Conservation (phyloP, 2,329 filamentous ascomycete species). For the Alternaria panax region DNA sequence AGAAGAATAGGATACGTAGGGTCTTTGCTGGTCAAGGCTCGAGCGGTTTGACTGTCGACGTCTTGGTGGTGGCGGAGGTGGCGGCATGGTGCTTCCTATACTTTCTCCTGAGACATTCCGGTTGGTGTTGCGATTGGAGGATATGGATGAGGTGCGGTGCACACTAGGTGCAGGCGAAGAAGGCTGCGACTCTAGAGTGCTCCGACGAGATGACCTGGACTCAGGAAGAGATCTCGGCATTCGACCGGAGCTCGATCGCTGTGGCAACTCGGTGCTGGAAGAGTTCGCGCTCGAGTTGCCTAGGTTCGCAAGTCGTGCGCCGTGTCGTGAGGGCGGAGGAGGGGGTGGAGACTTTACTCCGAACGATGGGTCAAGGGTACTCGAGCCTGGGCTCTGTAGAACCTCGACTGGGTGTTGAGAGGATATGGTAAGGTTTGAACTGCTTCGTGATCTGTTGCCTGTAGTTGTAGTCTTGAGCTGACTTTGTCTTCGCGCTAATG, state of each 20-base stretch:
- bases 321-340: constrained; percentile 45
- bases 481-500: constrained; percentile 46
- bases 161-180: constrained; percentile 28
- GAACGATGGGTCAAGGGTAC: constrained; percentile 25
- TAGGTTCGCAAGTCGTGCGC: constrained; percentile 33
- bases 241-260: constrained; percentile 27
- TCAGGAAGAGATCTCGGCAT: constrained; percentile 32
- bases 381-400: constrained; percentile 23
- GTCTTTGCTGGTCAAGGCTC: constrained; percentile 43
- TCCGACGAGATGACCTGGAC: constrained; percentile 32
- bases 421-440: constrained; percentile 46
- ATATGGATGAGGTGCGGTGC: constrained; percentile 37
- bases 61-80: constrained; percentile 44
- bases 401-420: constrained; percentile 45
- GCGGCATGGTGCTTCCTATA: constrained; percentile 29
- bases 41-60: constrained; percentile 44
- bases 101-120: constrained; percentile 41
- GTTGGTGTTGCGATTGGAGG: constrained; percentile 33
- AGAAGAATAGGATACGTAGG: constrained; percentile 18
- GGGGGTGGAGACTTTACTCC: constrained; percentile 42
- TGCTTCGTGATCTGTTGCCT: constrained; percentile 44
- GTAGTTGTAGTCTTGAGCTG: constrained; percentile 42
- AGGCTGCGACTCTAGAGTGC: constrained; percentile 35
- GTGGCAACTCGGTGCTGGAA: constrained; percentile 40
- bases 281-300: constrained; percentile 38